Evolutionary conservation across 2,329 filamentous ascomycete species (phyloP).

Genomic region (Helotiales sp.): DNA sequence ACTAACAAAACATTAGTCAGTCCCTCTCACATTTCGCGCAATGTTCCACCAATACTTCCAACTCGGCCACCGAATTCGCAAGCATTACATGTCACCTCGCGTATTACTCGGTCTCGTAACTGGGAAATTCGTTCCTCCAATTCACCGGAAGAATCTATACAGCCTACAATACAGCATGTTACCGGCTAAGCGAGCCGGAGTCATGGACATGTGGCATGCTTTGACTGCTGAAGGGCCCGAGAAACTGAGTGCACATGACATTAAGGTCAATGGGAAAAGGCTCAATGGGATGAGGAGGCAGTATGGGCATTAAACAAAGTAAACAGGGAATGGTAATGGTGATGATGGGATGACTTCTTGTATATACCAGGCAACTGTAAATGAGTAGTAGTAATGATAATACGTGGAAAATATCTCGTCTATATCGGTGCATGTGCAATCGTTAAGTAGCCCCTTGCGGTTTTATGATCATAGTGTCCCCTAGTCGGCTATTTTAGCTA

Average conservation of each 20-base stretch:
- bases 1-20: conserved; percentile 62
- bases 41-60: conserved; percentile 99
- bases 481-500: too few relatives aligned
- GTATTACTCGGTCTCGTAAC: conserved; percentile 89
- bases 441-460: too few relatives aligned
- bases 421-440: too few relatives aligned
- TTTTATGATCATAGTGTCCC: too few relatives aligned
- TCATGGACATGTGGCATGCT: conserved; percentile 79
- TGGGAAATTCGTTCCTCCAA: conserved; percentile 91
- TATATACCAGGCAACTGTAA: conserved; percentile 25
- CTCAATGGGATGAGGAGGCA: conserved; percentile 32
- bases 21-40: conserved; percentile 85
- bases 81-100: conserved; percentile 89
- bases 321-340: not conserved
- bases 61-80: conserved; percentile 87
- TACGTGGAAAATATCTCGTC: not conserved
- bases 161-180: conserved; percentile 98
- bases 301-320: conserved; percentile 21
- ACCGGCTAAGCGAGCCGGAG: conserved; percentile 77
- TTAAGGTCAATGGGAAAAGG: conserved; percentile 32
- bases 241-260: conserved; percentile 19
- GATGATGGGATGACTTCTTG: conserved; percentile 25
- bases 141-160: conserved; percentile 93
- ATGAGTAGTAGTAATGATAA: conserved; percentile 21
- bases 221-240: conserved; percentile 35